Percentiles rank a stretch among this genome's conserved stretches.
Conservation (phyloP, 1,139 yeast species). For the Nadsonia starkeyi-henricii region DNA sequence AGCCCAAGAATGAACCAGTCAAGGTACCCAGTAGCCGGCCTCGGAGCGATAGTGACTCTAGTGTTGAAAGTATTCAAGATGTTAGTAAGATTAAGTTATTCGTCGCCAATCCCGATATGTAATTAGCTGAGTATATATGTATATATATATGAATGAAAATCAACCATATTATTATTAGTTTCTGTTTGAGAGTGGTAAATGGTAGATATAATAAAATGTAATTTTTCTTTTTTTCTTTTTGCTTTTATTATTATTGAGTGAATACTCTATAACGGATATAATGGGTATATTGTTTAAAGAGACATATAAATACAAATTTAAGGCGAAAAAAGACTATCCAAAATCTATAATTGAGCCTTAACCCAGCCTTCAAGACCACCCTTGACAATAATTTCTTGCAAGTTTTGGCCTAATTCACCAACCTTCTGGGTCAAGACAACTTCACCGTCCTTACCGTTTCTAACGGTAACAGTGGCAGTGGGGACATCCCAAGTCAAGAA, state of each 20-base stretch:
- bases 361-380: slow-evolving; percentile 99
- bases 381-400: slow-evolving; percentile 90
- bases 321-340: too few relatives aligned
- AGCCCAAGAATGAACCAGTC: slow-evolving; percentile 1
- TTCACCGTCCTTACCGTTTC: slow-evolving; percentile 46
- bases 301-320: too few relatives aligned
- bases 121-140: neutral
- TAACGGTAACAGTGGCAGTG: slow-evolving; percentile 62
- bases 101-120: slow-evolving; percentile 56
- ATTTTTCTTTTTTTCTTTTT: too few relatives aligned
- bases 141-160: too few relatives aligned
- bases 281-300: too few relatives aligned
- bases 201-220: too few relatives aligned
- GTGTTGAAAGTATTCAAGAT: slow-evolving; percentile 25
- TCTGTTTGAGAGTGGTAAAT: too few relatives aligned
- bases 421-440: slow-evolving; percentile 71
- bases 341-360: slow-evolving; percentile 29
- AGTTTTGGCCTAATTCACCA: slow-evolving; percentile 87
- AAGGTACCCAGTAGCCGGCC: slow-evolving; percentile 4
- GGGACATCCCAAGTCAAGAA: slow-evolving; percentile 87
- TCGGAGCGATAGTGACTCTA: slow-evolving; percentile 13
- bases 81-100: slow-evolving; percentile 34
- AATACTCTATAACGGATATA: too few relatives aligned
- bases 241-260: too few relatives aligned
- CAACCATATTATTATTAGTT: too few relatives aligned